These are phyloP conservation scores for Fraxinus nigra DNA, from an alignment of 305 asterid species.

Conservation along the genomic window DNA sequence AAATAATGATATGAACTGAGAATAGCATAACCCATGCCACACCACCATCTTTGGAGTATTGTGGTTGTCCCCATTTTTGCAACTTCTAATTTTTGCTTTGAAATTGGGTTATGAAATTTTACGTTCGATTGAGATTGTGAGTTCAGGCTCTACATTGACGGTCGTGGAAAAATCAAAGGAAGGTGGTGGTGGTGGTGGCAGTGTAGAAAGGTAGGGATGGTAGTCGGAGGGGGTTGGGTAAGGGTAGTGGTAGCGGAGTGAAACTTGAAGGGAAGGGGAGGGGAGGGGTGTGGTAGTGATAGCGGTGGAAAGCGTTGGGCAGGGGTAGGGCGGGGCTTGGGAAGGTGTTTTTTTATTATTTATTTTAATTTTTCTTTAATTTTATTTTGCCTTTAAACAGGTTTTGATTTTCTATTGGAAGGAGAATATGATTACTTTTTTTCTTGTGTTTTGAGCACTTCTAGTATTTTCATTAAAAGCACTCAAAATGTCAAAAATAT, in stretches of 20 bases:
- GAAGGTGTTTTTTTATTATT: background rate
- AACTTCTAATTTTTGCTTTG: background rate
- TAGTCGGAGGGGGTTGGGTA: background rate
- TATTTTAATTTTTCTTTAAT: background rate
- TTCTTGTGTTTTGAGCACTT: background rate
- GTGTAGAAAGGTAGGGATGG: background rate
- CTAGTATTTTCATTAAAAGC: background rate
- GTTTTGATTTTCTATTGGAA: background rate
- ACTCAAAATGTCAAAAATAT: no score
- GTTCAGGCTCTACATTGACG: no score
- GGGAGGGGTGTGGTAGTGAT: no score
- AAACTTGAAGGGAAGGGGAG: background rate
- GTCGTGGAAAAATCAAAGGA: background rate
- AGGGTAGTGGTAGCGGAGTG: background rate
- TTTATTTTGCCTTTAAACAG: background rate
- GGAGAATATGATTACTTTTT: background rate
- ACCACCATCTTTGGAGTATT: background rate
- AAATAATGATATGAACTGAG: background rate
- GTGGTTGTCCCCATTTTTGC: background rate
- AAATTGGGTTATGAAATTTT: background rate
- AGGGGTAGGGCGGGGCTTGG: background rate
- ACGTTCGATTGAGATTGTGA: background rate
- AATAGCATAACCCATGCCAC: background rate
- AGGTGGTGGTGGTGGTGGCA: background rate
- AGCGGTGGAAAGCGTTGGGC: background rate